phyloP scores from a whole-genome alignment of 2,329 filamentous ascomycete species.

The Paecilomyces sp. region DNA sequence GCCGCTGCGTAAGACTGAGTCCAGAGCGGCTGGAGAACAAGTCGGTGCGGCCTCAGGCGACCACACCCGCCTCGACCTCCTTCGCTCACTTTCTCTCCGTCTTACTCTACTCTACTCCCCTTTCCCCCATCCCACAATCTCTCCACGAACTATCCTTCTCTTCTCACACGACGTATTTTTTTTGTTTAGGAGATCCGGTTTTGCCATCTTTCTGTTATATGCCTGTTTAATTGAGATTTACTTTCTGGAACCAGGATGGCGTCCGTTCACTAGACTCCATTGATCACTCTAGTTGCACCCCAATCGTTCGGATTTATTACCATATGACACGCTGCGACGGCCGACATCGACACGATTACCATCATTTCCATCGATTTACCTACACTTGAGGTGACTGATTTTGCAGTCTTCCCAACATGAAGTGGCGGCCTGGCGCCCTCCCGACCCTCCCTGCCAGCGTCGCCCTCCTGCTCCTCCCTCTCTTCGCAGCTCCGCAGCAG shows the following conservation, averaged over 20 bases:
- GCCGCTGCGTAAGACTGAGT: neutral
- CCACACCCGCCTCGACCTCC: neutral
- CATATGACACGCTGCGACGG: neutral
- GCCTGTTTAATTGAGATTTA: neutral
- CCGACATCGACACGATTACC: neutral
- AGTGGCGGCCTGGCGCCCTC: slow-evolving; percentile 56
- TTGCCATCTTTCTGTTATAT: neutral
- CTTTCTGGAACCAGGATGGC: neutral
- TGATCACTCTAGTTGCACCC: neutral
- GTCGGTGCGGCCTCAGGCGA: neutral
- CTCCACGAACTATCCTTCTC: neutral
- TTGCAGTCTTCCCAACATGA: slow-evolving; percentile 50
- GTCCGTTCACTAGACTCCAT: neutral
- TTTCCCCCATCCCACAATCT: neutral
- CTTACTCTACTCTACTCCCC: neutral
- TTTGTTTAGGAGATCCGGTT: neutral
- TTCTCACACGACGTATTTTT: neutral
- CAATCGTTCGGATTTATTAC: neutral
- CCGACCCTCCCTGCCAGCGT: slow-evolving; percentile 49
- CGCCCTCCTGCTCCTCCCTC: slow-evolving; percentile 51
- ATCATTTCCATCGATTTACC: neutral
- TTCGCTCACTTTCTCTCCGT: neutral
- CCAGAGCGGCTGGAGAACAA: neutral
- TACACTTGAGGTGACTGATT: slow-evolving; percentile 10
- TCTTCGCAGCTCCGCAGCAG: slow-evolving; percentile 61